A percentile compares a stretch with the other conserved stretches of the same genome.
Evolutionary conservation across 1,139 yeast species (phyloP).

Genomic region (Candida anutae): DNA sequence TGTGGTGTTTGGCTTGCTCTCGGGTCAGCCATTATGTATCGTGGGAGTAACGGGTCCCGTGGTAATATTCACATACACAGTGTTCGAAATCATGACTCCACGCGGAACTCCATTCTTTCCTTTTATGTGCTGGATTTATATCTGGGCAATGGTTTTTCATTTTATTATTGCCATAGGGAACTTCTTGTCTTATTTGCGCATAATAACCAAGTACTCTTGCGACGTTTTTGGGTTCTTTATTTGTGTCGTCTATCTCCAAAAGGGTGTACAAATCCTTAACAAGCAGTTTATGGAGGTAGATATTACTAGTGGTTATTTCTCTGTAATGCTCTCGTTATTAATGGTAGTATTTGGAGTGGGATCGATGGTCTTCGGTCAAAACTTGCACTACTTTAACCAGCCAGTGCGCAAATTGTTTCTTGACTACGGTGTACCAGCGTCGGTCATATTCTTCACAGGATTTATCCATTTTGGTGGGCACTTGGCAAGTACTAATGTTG

Average conservation of each 20-base stretch:
- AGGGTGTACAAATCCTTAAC: slow-evolving; percentile 75
- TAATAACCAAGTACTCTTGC: slow-evolving; percentile 78
- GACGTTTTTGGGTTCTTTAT: slow-evolving; percentile 92
- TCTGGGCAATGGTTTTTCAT: slow-evolving; percentile 88
- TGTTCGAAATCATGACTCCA: slow-evolving; percentile 68
- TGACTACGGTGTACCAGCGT: slow-evolving; percentile 79
- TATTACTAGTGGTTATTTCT: slow-evolving; percentile 61
- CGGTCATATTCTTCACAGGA: slow-evolving; percentile 86
- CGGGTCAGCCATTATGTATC: slow-evolving; percentile 89
- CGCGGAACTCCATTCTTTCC: slow-evolving; percentile 69
- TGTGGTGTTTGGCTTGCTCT: slow-evolving; percentile 71
- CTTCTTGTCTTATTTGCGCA: slow-evolving; percentile 59
- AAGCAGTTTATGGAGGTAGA: slow-evolving; percentile 52
- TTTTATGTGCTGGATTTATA: slow-evolving; percentile 92
- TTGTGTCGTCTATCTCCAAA: slow-evolving; percentile 81
- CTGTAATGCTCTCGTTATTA: slow-evolving; percentile 62
- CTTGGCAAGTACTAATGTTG: slow-evolving; percentile 43
- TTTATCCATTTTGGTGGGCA: slow-evolving; percentile 85
- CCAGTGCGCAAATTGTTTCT: slow-evolving; percentile 59
- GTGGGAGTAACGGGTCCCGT: slow-evolving; percentile 99
- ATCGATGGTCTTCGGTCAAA: slow-evolving; percentile 50
- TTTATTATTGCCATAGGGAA: slow-evolving; percentile 64
- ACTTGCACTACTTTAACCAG: slow-evolving; percentile 54
- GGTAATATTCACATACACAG: slow-evolving; percentile 84
- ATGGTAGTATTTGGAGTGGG: slow-evolving; percentile 73